Base-by-base conservation (phyloP, 768 basidiomycete genomes). In the Filobasidium wieringae region DNA sequence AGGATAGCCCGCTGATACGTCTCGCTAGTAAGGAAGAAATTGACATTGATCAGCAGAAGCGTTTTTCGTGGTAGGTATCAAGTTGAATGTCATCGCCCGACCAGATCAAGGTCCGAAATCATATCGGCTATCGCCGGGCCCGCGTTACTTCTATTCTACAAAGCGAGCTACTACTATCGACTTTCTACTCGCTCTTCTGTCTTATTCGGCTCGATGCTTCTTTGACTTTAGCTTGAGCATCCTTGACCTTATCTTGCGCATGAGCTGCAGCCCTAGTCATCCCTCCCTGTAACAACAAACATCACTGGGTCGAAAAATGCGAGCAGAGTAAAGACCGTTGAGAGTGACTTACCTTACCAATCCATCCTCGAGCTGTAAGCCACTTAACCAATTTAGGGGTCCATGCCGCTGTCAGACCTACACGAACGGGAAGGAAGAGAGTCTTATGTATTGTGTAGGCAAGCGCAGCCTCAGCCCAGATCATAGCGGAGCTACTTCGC, bases 401-500 rank as follows among this genome's bases (percentile, higher is more conserved):
- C 52, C 87, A 75, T 0, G 83, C 84, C 1, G 87, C 89, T 0
- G 93, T 96, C 61, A 92, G 74, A 0, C 90, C 95, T 0, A 95
- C 81, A 37, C 95, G 78, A 24, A 99, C 73, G 8, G 95, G 95
- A 22, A 97, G 71, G 69, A 96, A 87, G 1, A 89, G 68, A 0
- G 88, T 93, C 77, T 99, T 99, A 80, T 99, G 95, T 53, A 99
- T 82, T 19, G 87, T 85, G 74, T 92, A 99, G 3, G 95, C 93
- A 65, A 97, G 77, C 0, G 88, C 81, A 27, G 95, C 74, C 83
- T 95, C 92, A 27, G 93, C 90, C 73, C 88, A 92, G 17, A 95
- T 76, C 15, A 87, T 51, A 2, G 56, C 31, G 36, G 49, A 39
- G 19, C 43, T 41, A 27, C 53, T 51, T 30, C 58, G 62, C 30